A percentile compares a stretch with the other conserved stretches of the same genome.
These are phyloP conservation scores for Cornus controversa DNA, from an alignment of 148 eudicot species.

Conservation along the genomic window DNA sequence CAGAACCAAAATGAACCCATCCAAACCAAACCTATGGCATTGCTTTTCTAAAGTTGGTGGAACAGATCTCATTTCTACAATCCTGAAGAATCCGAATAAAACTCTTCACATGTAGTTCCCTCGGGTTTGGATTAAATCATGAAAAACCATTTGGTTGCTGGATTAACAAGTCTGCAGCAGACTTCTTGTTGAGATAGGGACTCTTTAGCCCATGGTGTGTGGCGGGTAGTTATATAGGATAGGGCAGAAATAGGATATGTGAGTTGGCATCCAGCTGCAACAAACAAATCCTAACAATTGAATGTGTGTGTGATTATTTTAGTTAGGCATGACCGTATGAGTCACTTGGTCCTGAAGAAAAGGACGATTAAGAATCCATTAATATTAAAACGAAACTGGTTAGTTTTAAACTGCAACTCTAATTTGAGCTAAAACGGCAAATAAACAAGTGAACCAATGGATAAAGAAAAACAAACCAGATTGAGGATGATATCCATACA, in stretches of 20 bases:
- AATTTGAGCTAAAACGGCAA: not conserved
- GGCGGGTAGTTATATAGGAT: not conserved
- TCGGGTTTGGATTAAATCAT: not conserved
- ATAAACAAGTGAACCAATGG: too few relatives aligned
- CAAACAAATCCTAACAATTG: not conserved
- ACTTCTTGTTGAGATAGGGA: too few relatives aligned
- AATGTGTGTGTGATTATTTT: too few relatives aligned
- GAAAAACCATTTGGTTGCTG: not conserved
- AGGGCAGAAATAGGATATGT: not conserved
- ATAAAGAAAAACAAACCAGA: too few relatives aligned
- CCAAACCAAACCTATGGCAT: not conserved
- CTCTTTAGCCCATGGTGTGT: not conserved
- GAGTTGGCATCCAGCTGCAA: not conserved
- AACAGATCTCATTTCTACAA: not conserved
- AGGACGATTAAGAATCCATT: not conserved
- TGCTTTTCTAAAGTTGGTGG: not conserved
- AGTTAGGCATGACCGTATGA: not conserved
- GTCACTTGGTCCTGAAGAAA: not conserved
- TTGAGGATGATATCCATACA: too few relatives aligned
- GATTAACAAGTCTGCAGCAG: not conserved
- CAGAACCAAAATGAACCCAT: not conserved
- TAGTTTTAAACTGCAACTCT: not conserved
- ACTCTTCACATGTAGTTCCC: not conserved
- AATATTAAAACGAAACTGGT: too few relatives aligned
- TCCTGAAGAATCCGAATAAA: not conserved